These are phyloP conservation scores for Bondarzewia mesenterica DNA, from an alignment of 1,284 basidiomycete species.

Conservation along the genomic window DNA sequence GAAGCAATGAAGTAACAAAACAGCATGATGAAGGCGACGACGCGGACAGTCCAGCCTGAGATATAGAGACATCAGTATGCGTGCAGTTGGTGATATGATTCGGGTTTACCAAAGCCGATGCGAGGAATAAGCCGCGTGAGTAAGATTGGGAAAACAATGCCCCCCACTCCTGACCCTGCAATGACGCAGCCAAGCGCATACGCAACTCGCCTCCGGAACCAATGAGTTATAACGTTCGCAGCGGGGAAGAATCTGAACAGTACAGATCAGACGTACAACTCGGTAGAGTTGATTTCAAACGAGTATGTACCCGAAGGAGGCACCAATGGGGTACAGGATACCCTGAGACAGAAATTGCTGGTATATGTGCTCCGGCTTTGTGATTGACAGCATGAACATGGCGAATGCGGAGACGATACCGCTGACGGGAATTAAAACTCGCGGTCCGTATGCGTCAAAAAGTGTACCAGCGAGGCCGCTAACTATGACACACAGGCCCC, in stretches of 20 bases:
- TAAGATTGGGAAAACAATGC: constrained; percentile 17
- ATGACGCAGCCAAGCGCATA: constrained; percentile 8
- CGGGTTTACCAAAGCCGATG: constrained; percentile 2
- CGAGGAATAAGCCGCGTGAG: background rate
- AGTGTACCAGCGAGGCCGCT: constrained; percentile 15
- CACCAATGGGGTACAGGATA: constrained; percentile 18
- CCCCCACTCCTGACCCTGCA: constrained; percentile 19
- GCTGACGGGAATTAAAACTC: constrained; percentile 18
- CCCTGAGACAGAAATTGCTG: constrained; percentile 21
- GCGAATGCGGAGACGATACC: constrained; percentile 17
- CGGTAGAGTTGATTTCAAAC: no score
- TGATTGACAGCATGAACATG: constrained; percentile 20
- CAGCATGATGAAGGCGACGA: constrained; percentile 1
- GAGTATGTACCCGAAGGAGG: constrained; percentile 16
- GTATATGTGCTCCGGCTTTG: constrained; percentile 20
- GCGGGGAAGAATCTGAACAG: constrained; percentile 7
- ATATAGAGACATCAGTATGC: background rate
- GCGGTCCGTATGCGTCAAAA: constrained; percentile 19
- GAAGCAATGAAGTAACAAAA: background rate
- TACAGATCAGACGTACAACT: background rate
- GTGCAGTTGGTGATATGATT: no score
- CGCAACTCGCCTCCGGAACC: constrained; percentile 11
- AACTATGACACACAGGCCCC: constrained; percentile 7
- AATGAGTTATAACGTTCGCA: constrained; percentile 10
- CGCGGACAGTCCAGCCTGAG: background rate